Percentiles rank a stretch among this genome's conserved stretches.
Conservation (phyloP, 768 basidiomycete species). For the Austroboletus eburneus region DNA sequence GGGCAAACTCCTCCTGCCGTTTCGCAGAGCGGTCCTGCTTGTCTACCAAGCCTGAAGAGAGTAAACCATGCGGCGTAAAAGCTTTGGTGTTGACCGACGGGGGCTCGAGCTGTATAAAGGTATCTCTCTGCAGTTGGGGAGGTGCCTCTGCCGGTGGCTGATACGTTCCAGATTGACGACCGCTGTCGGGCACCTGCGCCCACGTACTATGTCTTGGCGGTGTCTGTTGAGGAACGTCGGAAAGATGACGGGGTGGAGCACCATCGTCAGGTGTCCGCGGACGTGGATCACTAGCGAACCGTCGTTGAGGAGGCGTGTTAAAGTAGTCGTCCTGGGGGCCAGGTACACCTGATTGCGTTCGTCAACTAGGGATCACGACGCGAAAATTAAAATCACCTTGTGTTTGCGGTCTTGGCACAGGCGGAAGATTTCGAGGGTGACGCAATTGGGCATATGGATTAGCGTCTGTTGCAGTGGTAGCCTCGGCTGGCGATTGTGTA, state of each 20-base stretch:
- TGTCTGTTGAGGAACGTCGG: constrained; percentile 45
- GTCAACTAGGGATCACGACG: constrained; percentile 6
- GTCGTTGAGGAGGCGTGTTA: constrained; percentile 37
- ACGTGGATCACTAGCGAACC: constrained; percentile 52
- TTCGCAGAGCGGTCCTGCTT: constrained; percentile 95
- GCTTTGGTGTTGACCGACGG: constrained; percentile 78
- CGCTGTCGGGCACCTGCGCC: constrained; percentile 83
- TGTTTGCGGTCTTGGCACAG: constrained; percentile 47
- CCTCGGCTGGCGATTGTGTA: constrained; percentile 28
- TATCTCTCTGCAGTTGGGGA: constrained; percentile 38
- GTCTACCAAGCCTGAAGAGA: constrained; percentile 93
- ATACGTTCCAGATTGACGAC: constrained; percentile 44
- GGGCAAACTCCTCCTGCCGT: constrained; percentile 88
- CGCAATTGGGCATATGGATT: constrained; percentile 47
- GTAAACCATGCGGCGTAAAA: constrained; percentile 89
- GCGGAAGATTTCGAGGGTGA: constrained; percentile 61
- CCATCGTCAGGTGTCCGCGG: constrained; percentile 57
- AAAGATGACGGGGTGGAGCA: constrained; percentile 49
- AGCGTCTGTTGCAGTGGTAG: constrained; percentile 27
- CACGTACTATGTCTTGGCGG: constrained; percentile 70
- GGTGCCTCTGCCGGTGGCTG: constrained; percentile 32
- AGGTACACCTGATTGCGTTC: constrained; percentile 18
- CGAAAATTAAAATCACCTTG: constrained; percentile 37
- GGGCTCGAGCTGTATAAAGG: constrained; percentile 74
- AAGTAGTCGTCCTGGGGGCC: constrained; percentile 45